Percentiles rank a stretch among this genome's conserved stretches.
These are phyloP conservation scores for Alternaria sp. DNA, from an alignment of 2,329 filamentous ascomycete species.

Conservation along the genomic window DNA sequence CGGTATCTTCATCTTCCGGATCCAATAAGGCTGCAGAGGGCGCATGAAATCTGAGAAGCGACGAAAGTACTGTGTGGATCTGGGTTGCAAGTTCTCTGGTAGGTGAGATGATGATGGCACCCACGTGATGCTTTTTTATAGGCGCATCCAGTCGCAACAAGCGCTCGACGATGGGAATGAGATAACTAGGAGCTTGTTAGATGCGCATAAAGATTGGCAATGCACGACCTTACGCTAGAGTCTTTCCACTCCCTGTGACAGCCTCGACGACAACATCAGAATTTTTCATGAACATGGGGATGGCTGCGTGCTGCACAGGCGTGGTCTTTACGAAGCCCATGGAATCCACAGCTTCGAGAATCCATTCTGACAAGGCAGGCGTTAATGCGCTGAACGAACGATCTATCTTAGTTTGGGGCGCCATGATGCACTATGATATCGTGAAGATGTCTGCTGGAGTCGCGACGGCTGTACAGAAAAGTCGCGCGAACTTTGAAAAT, in stretches of 20 bases:
- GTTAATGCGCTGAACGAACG: slow-evolving; percentile 73
- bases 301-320: slow-evolving; percentile 90
- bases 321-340: slow-evolving; percentile 91
- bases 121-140: slow-evolving; percentile 87
- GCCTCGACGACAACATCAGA: slow-evolving; percentile 92
- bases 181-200: slow-evolving; percentile 57
- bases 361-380: slow-evolving; percentile 79
- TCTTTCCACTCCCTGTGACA: slow-evolving; percentile 47
- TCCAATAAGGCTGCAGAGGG: slow-evolving; percentile 74
- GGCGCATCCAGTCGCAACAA: slow-evolving; percentile 80
- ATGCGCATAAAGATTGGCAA: background rate
- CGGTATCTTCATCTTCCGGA: slow-evolving; percentile 54
- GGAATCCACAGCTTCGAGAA: slow-evolving; percentile 79
- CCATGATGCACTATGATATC: slow-evolving; percentile 29
- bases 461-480: slow-evolving; percentile 7
- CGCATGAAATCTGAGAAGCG: slow-evolving; percentile 81
- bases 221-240: slow-evolving; percentile 30
- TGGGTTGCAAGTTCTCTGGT: slow-evolving; percentile 92
- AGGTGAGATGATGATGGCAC: slow-evolving; percentile 89
- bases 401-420: slow-evolving; percentile 40
- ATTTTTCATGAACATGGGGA: slow-evolving; percentile 86
- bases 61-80: slow-evolving; percentile 81
- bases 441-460: slow-evolving; percentile 3
- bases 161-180: slow-evolving; percentile 83
- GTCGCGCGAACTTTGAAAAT: slow-evolving; percentile 24